Percentiles rank a stretch among this genome's conserved stretches.
Evolutionary conservation across 768 basidiomycete species (phyloP).

Genomic region (Austroboletus eburneus): DNA sequence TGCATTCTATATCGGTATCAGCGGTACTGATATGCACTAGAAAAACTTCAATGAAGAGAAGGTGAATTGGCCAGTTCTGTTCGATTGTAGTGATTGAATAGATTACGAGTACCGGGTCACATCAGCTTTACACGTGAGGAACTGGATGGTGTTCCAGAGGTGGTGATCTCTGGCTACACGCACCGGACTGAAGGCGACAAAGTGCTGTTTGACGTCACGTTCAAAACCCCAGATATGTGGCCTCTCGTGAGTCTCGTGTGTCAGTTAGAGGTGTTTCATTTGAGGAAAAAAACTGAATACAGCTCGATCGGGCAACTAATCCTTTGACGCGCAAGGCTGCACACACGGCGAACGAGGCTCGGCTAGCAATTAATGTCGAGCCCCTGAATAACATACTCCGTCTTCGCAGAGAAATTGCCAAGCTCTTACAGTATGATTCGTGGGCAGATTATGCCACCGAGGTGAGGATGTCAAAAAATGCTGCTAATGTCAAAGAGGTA

Average conservation of each 20-base stretch:
- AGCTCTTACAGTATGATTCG: slow-evolving; percentile 63
- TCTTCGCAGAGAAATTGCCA: slow-evolving; percentile 65
- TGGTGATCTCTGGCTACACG: slow-evolving; percentile 70
- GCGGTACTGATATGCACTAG: slow-evolving; percentile 29
- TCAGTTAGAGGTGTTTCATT: neutral
- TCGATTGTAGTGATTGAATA: neutral
- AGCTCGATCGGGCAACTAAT: slow-evolving; percentile 75
- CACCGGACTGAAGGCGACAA: slow-evolving; percentile 55
- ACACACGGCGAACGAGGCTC: slow-evolving; percentile 58
- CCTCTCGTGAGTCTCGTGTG: slow-evolving; percentile 51
- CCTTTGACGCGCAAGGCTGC: slow-evolving; percentile 66
- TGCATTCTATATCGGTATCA: neutral
- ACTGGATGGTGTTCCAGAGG: slow-evolving; percentile 74
- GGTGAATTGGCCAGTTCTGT: slow-evolving; percentile 32
- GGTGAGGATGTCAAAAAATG: slow-evolving; percentile 76
- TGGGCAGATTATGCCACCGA: slow-evolving; percentile 86
- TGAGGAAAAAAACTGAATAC: neutral
- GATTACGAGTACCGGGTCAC: slow-evolving; percentile 39
- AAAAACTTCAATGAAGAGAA: slow-evolving; percentile 90
- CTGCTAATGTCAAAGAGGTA: slow-evolving; percentile 53
- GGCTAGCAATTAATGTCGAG: slow-evolving; percentile 63
- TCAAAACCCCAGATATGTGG: slow-evolving; percentile 78
- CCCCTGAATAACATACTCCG: slow-evolving; percentile 63
- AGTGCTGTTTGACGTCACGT: slow-evolving; percentile 67
- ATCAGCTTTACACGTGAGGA: slow-evolving; percentile 67